Conservation (phyloP, 176 grass and related monocot genomes). For the Eremochloa ophiuroides region DNA sequence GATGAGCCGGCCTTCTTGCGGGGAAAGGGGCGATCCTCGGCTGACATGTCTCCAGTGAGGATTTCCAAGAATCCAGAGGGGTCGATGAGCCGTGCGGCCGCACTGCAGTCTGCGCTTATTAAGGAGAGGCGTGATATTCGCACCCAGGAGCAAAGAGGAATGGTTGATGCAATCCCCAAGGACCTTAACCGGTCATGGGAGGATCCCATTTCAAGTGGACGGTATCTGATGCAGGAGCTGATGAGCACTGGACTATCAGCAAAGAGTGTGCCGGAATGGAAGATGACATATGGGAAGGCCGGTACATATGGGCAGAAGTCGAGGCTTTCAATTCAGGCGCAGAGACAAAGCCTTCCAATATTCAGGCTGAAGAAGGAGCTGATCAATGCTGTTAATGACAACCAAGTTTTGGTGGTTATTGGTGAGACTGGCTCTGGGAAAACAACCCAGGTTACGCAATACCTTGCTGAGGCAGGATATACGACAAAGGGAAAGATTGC, state of each 20-base stretch:
- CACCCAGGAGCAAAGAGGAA: slow-evolving; percentile 91
- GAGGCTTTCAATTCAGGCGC: slow-evolving; percentile 85
- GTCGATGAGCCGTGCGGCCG: slow-evolving; percentile 82
- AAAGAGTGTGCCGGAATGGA: slow-evolving; percentile 77
- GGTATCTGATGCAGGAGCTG: slow-evolving; percentile 88
- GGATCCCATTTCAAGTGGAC: slow-evolving; percentile 88
- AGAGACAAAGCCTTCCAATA: slow-evolving; percentile 91
- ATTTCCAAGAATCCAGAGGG: slow-evolving; percentile 98
- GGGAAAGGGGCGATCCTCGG: slow-evolving; percentile 74
- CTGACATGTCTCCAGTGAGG: slow-evolving; percentile 94
- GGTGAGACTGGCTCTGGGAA: slow-evolving; percentile 97
- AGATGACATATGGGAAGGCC: slow-evolving; percentile 94
- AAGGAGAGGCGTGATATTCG: slow-evolving; percentile 93
- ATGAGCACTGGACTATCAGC: slow-evolving; percentile 83
- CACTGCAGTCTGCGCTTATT: slow-evolving; percentile 82
- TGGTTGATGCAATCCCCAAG: slow-evolving; percentile 96
- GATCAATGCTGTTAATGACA: slow-evolving; percentile 93
- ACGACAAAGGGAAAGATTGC: slow-evolving; percentile 93
- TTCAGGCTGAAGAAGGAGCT: slow-evolving; percentile 93
- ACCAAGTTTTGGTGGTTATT: slow-evolving; percentile 93
- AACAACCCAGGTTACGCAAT: slow-evolving; percentile 92
- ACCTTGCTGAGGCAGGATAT: slow-evolving; percentile 88
- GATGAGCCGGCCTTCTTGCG: slow-evolving; percentile 93
- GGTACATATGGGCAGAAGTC: slow-evolving; percentile 83
- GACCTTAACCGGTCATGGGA: slow-evolving; percentile 99